Base-by-base conservation (phyloP, 2,329 filamentous ascomycete genomes). In the Penicillium fuscoglaucum region DNA sequence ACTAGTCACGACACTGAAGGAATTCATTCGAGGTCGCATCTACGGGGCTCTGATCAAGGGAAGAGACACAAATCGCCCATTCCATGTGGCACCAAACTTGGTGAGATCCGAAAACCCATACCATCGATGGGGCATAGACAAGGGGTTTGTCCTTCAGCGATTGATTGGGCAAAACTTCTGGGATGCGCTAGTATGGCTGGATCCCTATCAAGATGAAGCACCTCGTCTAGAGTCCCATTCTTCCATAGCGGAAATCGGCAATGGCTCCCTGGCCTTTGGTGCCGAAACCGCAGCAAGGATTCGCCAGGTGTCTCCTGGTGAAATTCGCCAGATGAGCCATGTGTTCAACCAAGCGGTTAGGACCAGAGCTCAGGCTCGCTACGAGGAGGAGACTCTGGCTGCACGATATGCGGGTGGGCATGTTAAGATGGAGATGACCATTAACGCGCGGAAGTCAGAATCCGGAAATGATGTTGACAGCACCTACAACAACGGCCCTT, bases 21-120 rank as follows among this genome's bases (percentile, higher is more conserved):
- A 68, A 13, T 76, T 64, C 49, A 59, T 76, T 39, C 69, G 74
- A 24, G 59, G 59, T n/a, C 61, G 57, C 12, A 70, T 78, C 37
- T 70, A 70, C 15, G 44, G 21, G n/a, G 43, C 39, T 26, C 26
- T 70, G 33, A 26, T 26, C 28, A 17, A 46, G 21, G 6, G 24
- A 9, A 47, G 26, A 33, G 44, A 52, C 43, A 40, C 43, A 52
- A 54, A 21, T 49, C 55, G 59, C 24, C 55, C 43, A 13, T 37
- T 52, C 35, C 37, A 57, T 24, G 44, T 52, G 31, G 17, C 31
- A 17, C 33, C 48, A 21, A 31, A 12, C 1, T 26, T 31, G 15
- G 10, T 2, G 10, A 35, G 26, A 17, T 28, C 13, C 15, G 35
- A 9, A 37, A n/a, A 24, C 24, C 31, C 17, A 7, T 33, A 37